phyloP scores from a whole-genome alignment of 371 early-diverging fungal genomes.

The Funneliformis caledonium region DNA sequence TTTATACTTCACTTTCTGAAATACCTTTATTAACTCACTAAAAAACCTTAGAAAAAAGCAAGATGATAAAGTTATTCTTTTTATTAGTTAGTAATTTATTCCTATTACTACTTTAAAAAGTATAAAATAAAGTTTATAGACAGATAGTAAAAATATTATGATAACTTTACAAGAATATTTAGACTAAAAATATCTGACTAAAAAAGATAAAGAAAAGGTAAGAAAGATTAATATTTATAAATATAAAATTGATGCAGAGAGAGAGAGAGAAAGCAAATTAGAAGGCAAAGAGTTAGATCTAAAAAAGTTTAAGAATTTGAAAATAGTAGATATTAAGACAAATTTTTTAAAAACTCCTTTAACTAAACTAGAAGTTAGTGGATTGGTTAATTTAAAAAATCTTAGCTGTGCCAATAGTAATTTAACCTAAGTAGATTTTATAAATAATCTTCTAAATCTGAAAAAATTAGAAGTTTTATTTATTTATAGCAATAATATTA shows the following conservation, averaged over 20 bases:
- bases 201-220: too few relatives aligned
- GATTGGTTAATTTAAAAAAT: too few relatives aligned
- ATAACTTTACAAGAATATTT: too few relatives aligned
- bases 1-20: neutral
- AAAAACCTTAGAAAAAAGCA: constrained; percentile 21
- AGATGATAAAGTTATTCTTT: constrained; percentile 16
- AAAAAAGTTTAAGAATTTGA: neutral
- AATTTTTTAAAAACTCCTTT: neutral
- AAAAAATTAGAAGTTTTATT: neutral
- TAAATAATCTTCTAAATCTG: neutral
- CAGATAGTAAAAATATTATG: neutral
- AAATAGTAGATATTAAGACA: neutral
- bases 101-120: too few relatives aligned
- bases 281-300: constrained; percentile 5
- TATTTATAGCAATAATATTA: neutral
- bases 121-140: too few relatives aligned
- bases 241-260: too few relatives aligned
- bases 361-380: neutral
- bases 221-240: too few relatives aligned
- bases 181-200: too few relatives aligned
- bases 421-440: neutral
- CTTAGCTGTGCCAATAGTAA: neutral
- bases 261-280: too few relatives aligned
- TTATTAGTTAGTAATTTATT: neutral
- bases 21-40: neutral